Evolutionary conservation across 805 yeast species (phyloP).

Genomic region (Suhomyces xylopsoci): DNA sequence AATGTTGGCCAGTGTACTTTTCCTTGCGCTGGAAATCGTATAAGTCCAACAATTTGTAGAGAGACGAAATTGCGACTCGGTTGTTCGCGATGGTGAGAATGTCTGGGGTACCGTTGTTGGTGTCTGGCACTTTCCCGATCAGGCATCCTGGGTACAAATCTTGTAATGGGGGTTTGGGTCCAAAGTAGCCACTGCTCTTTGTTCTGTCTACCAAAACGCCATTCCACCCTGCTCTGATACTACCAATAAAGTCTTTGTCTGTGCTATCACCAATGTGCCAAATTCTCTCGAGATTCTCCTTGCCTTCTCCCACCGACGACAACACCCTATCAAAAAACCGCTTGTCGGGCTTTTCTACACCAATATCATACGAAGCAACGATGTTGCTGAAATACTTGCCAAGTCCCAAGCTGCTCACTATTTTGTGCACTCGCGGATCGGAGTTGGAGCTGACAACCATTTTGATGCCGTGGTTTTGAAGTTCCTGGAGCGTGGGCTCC

Average conservation of each 20-base stretch:
- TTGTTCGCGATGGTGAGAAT: conserved; percentile 33
- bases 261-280: conserved; percentile 74
- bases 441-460: conserved; percentile 58
- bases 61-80: conserved; percentile 20
- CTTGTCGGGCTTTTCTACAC: conserved; percentile 49
- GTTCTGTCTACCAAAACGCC: conserved; percentile 54
- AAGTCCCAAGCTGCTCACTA: conserved; percentile 48
- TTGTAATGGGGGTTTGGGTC: conserved; percentile 1
- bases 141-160: neutral
- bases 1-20: neutral
- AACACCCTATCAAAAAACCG: conserved; percentile 44
- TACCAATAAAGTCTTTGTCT: conserved; percentile 52
- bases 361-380: conserved; percentile 58
- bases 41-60: neutral
- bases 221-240: conserved; percentile 58
- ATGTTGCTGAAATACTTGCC: conserved; percentile 39
- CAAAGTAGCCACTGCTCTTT: conserved; percentile 15
- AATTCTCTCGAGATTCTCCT: conserved; percentile 20
- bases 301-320: conserved; percentile 16
- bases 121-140: conserved; percentile 5
- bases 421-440: conserved; percentile 49
- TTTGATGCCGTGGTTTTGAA: conserved; percentile 28
- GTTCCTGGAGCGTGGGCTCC: conserved; percentile 36
- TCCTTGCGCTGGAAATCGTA: neutral
- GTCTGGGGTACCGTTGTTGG: conserved; percentile 8